phyloP scores from a whole-genome alignment of 2,329 filamentous ascomycete species.

The Calonectria crousiana region DNA sequence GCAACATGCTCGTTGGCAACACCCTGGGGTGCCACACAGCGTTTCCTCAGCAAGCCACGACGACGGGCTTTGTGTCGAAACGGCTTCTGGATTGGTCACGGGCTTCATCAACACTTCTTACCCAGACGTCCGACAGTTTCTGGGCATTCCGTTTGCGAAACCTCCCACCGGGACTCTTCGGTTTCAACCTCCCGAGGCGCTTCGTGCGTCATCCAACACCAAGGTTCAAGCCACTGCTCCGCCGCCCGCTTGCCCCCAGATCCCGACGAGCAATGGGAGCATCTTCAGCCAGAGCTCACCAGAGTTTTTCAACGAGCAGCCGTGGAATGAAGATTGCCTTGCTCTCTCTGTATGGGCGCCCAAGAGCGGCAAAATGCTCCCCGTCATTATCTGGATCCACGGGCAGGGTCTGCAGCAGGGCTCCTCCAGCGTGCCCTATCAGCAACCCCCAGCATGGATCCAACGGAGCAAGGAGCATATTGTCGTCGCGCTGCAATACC shows the following conservation, averaged over 20 bases:
- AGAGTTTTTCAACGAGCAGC: constrained; percentile 1
- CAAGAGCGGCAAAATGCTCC: neutral
- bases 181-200: neutral
- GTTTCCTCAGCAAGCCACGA: neutral
- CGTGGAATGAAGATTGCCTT: neutral
- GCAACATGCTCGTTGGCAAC: neutral
- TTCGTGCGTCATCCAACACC: neutral
- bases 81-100: neutral
- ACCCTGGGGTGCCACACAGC: neutral
- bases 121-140: neutral
- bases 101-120: constrained; percentile 1
- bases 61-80: neutral
- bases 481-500: neutral
- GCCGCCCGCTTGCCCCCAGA: neutral
- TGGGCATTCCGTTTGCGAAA: constrained; percentile 2
- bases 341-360: neutral
- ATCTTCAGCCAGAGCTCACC: neutral
- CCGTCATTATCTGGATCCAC: constrained; percentile 3
- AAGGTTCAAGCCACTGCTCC: neutral
- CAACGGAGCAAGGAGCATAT: neutral
- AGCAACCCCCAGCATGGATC: neutral
- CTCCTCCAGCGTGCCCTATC: neutral
- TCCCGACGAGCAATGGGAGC: neutral
- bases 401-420: neutral
- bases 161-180: neutral